Evolutionary conservation across 192 early-diverging fungal species (phyloP), one percentile per base, ranked within the genome.

Genomic region (Nowakowskiella sp.): DNA sequence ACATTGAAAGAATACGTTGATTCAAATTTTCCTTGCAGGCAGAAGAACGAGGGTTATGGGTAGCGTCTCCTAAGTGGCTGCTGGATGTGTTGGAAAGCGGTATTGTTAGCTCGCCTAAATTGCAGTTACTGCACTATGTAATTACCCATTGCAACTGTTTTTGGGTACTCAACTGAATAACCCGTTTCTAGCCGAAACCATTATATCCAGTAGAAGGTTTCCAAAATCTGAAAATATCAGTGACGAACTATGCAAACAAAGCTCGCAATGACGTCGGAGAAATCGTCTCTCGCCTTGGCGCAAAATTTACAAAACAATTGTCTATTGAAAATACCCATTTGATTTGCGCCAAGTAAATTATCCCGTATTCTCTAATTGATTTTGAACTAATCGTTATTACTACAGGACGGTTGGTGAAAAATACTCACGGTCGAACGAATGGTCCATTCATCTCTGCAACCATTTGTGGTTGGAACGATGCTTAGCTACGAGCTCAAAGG

Each of bases 401-500:
- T 31, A 7, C 54, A 84, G 81, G 24, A 68, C 65, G 1, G 61
- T 54, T 6, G 85, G 89, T 13, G 69, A 72, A 43, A 92, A 92
- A 59, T 86, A 76, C 53, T 48, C 53, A 30, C 62, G 60, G 33
- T 88, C 82, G 0, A 47, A 73, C 8, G 68, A 79, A 36, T 85
- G 85, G 78, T 78, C 83, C 42, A 57, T 86, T 4, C 63, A 79
- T 21, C 63, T 87, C 3, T 73, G 90, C 4, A 91, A 93, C 62
- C 90, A 93, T 64, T 42, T 89, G 13, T 93, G 90, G 90, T 49
- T 93, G 0, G 90, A 93, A 67, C 84, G 84, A 26, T 74, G 79
- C 60, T 90, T 73, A 58, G 73, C 73, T 48, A 49, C 66, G 24
- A 85, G 86, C 83, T 47, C 57, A 44, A 33, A 74, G 24, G 76